Percentiles rank a stretch among this genome's conserved stretches.
Conservation (phyloP, 768 basidiomycete genomes). For the Trametes villosa region DNA sequence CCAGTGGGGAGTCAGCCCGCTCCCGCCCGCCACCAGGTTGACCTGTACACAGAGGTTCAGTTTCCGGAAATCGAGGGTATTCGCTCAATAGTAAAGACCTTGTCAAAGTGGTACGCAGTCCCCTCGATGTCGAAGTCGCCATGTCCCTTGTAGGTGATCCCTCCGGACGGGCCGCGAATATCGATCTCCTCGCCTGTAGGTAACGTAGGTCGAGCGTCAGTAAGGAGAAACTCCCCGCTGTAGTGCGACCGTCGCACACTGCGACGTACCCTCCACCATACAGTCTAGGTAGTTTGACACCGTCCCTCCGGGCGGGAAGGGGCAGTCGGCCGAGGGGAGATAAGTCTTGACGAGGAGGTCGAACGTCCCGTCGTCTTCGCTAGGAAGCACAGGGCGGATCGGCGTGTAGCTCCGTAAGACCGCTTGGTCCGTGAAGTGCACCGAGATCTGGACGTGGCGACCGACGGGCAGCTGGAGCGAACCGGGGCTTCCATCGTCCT, state of each 20-base stretch:
- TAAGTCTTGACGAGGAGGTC: constrained; percentile 32
- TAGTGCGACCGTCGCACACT: no score
- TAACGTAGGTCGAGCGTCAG: neutral
- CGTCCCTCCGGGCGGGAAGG: constrained; percentile 29
- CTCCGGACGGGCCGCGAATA: constrained; percentile 27
- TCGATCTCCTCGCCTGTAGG: constrained; percentile 30
- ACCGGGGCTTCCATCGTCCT: constrained; percentile 19
- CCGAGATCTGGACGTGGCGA: constrained; percentile 25
- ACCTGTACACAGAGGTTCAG: constrained; percentile 12
- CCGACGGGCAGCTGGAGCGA: constrained; percentile 25
- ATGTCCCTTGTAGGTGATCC: constrained; percentile 25
- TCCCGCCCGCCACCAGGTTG: constrained; percentile 31
- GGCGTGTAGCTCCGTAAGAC: constrained; percentile 30
- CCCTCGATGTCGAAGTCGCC: constrained; percentile 27
- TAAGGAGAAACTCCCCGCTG: no score
- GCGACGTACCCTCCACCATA: constrained; percentile 21
- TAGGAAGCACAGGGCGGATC: constrained; percentile 24
- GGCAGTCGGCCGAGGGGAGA: constrained; percentile 15
- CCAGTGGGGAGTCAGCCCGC: constrained; percentile 31
- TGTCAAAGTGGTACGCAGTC: constrained; percentile 23
- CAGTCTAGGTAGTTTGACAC: constrained; percentile 30
- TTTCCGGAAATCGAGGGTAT: neutral
- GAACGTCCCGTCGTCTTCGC: constrained; percentile 30
- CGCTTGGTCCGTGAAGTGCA: constrained; percentile 30
- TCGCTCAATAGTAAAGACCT: constrained; percentile 9